Conservation (phyloP, 139 green algal genomes). For the Pleodorina starrii region DNA sequence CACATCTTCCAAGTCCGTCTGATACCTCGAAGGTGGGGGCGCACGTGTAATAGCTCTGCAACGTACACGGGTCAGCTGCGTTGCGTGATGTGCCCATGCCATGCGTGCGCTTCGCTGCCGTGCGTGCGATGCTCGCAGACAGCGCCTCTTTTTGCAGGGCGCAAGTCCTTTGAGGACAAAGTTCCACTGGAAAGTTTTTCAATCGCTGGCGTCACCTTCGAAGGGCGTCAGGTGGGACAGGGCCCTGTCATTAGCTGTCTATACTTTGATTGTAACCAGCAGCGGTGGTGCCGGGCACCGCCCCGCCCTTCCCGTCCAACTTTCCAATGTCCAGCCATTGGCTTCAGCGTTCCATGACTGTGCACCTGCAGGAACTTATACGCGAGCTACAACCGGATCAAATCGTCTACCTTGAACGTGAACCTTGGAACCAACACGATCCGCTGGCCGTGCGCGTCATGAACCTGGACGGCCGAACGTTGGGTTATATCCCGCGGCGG, state of each 20-base stretch:
- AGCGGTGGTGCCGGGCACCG: too few relatives aligned
- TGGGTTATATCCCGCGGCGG: slow-evolving; percentile 35
- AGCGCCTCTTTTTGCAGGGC: neutral
- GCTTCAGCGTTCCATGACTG: too few relatives aligned
- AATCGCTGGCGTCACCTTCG: slow-evolving; percentile 32
- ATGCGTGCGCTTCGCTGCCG: neutral
- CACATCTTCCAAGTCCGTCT: too few relatives aligned
- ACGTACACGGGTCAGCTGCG: too few relatives aligned
- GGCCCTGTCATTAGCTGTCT: too few relatives aligned
- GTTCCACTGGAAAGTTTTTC: neutral
- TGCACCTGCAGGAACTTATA: slow-evolving; percentile 32
- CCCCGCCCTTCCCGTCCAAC: too few relatives aligned
- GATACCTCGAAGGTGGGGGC: too few relatives aligned
- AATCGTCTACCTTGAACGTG: slow-evolving; percentile 12
- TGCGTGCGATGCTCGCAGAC: too few relatives aligned
- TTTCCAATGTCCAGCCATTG: too few relatives aligned
- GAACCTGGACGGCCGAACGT: neutral
- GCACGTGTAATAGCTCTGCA: too few relatives aligned
- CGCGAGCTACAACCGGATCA: neutral
- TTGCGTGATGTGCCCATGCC: too few relatives aligned
- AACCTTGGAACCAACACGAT: slow-evolving; percentile 50
- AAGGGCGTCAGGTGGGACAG: slow-evolving; percentile 47
- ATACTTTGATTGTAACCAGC: too few relatives aligned
- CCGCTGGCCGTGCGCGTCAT: neutral
- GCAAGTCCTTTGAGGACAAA: neutral